phyloP scores from a whole-genome alignment of 257 asterid species.

The Verbena officinalis region DNA sequence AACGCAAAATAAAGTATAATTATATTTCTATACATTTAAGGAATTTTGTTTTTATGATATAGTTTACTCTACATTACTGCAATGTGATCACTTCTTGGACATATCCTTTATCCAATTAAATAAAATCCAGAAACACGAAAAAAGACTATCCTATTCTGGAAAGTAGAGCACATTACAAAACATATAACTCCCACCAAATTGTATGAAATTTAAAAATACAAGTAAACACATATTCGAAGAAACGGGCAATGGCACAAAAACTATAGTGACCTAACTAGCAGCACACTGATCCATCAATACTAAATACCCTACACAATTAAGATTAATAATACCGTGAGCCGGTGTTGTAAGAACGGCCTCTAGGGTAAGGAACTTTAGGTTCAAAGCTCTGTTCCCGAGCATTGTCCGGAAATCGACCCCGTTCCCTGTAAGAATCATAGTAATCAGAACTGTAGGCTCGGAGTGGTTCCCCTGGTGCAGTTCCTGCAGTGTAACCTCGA shows the following conservation, averaged over 20 bases:
- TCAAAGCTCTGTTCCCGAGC: constrained; percentile 57
- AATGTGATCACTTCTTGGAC: no score
- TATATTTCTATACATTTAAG: no score
- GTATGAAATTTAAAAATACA: background rate
- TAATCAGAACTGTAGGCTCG: constrained; percentile 45
- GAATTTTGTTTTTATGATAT: no score
- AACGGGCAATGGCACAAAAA: no score
- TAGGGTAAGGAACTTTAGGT: constrained; percentile 58
- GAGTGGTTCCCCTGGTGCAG: constrained; percentile 43
- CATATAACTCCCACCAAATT: background rate
- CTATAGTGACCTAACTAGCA: background rate
- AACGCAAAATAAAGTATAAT: no score
- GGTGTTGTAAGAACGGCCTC: constrained; percentile 65
- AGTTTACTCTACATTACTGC: no score
- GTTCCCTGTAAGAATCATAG: constrained; percentile 62
- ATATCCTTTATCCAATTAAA: no score
- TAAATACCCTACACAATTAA: background rate
- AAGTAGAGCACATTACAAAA: constrained; percentile 8
- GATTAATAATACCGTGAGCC: constrained; percentile 53
- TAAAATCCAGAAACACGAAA: background rate
- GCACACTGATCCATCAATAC: background rate
- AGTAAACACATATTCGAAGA: background rate
- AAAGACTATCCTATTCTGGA: background rate
- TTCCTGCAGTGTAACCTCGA: constrained; percentile 45
- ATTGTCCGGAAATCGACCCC: constrained; percentile 48